Base-by-base conservation (phyloP, 176 grass and related monocot species). In the Aegilops umbellulata region DNA sequence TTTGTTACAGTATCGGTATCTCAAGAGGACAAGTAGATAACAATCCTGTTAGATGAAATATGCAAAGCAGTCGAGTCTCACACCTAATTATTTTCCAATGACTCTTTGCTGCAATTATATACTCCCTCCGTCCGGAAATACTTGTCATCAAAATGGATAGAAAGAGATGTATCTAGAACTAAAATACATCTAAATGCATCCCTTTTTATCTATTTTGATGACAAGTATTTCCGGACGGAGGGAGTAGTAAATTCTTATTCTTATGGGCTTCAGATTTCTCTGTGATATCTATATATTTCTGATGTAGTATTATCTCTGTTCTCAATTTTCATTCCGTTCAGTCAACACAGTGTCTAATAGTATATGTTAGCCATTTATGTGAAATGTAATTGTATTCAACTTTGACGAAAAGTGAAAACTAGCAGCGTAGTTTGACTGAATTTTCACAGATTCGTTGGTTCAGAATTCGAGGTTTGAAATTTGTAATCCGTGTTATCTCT, bases 101-200 rank as follows among this genome's bases (percentile, higher is more conserved):
- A 60, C 5, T 6, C 29, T 79, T 75, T 46, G 23, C 31, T 38
- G 47, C 86, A 69, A 65, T 82, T 44, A 80, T 86, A 53, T 8
- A 23, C 29, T n/a, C n/a, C n/a, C n/a, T n/a, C n/a, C n/a, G n/a
- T n/a, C n/a, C n/a, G n/a, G n/a, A n/a, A n/a, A n/a, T n/a, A n/a
- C n/a, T n/a, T n/a, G n/a, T n/a, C n/a, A n/a, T n/a, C n/a, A n/a
- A n/a, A n/a, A n/a, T n/a, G n/a, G n/a, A n/a, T n/a, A n/a, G n/a
- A n/a, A n/a, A n/a, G n/a, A n/a, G n/a, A n/a, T n/a, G n/a, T n/a
- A n/a, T n/a, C n/a, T n/a, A n/a, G n/a, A n/a, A n/a, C n/a, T n/a
- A n/a, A n/a, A n/a, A n/a, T n/a, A n/a, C n/a, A n/a, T n/a, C n/a
- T n/a, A n/a, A n/a, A n/a, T n/a, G n/a, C n/a, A n/a, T n/a, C n/a